These are phyloP conservation scores for Globisporangium sylvaticum DNA, from an alignment of 352 stramenopile genomes.

Conservation along the genomic window DNA sequence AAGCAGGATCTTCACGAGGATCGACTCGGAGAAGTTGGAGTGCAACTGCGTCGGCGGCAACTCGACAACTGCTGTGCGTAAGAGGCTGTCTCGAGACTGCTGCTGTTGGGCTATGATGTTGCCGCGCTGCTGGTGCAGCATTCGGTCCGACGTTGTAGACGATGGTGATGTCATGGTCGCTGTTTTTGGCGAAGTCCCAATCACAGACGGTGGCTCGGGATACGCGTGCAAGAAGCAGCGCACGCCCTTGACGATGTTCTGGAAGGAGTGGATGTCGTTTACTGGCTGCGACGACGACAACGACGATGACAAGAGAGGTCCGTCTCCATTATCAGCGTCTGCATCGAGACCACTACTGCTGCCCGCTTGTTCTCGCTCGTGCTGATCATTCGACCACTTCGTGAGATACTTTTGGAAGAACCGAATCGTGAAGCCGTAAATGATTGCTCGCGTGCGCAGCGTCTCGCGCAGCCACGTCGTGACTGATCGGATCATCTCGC, in stretches of 20 bases:
- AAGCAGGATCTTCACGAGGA: slow-evolving; percentile 74
- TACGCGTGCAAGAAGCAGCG: slow-evolving; percentile 69
- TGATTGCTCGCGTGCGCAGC: slow-evolving; percentile 52
- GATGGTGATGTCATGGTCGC: not conserved
- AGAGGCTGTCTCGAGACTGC: slow-evolving; percentile 36
- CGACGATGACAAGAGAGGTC: slow-evolving; percentile 1
- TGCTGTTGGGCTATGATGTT: slow-evolving; percentile 14
- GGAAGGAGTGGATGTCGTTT: slow-evolving; percentile 44
- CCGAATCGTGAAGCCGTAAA: slow-evolving; percentile 74
- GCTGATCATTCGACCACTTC: slow-evolving; percentile 48
- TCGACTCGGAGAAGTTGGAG: slow-evolving; percentile 66
- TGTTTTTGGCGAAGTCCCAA: not conserved
- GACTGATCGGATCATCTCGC: slow-evolving; percentile 44
- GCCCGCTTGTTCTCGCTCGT: slow-evolving; percentile 14
- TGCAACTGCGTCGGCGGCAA: slow-evolving; percentile 56
- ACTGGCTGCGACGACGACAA: slow-evolving; percentile 18
- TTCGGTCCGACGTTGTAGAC: not conserved
- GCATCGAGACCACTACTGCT: slow-evolving; percentile 12
- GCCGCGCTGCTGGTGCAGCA: slow-evolving; percentile 10
- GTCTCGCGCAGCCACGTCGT: slow-evolving; percentile 42
- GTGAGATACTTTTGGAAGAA: slow-evolving; percentile 72
- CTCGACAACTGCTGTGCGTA: slow-evolving; percentile 51
- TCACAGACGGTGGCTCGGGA: slow-evolving; percentile 23
- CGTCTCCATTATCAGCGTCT: slow-evolving; percentile 15
- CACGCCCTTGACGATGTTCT: slow-evolving; percentile 81